Evolutionary conservation across 495 filamentous ascomycete genomes (phyloP), one percentile per base, ranked within the genome.

Genomic region (Podospora fimiseda): DNA sequence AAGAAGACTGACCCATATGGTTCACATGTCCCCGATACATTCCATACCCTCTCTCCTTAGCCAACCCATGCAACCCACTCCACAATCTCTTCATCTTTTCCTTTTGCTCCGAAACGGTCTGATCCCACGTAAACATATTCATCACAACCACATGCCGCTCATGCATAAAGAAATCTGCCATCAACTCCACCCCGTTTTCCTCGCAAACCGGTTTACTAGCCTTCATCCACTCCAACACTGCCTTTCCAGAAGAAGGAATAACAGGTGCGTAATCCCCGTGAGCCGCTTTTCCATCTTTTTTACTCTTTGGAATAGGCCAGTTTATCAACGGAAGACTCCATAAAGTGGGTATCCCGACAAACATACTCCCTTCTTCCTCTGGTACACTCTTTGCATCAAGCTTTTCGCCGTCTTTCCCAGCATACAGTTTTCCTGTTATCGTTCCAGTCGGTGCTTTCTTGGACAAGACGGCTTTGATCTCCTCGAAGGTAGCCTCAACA

Each of bases 111-210:
- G 50, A 39, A 19, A 64, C 69, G 3, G 66, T 69, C 51, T 74
- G 70, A 49, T 72, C 71, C 56, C 70, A 74, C 8, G 62, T 65
- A 40, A 73, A 70, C 70, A 74, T 72, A 43, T 69, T 69, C 57
- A 74, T 70, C 21, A 71, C 57, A 36, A 74, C 67, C 6, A 69
- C 67, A 40, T 71, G 67, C 0, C 67, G 58, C 55, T 72, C 71
- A 15, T 68, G 65, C 71, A 74, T 71, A 52, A 72, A 73, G 52
- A 74, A 74, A 30, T 74, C 71, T 42, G 64, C 69, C 48, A 74
- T 59, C 43, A 69, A 50, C 56, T 74, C 71, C 9, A 73, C 68
- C 0, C 71, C 71, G 20, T 73, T 65, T 9, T 63, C 64, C 39
- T 70, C 71, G 47, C 62, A 70, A 16, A 71, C 58, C 2, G 57